Conservation (phyloP, 768 basidiomycete species). For the Russula ochroleuca region DNA sequence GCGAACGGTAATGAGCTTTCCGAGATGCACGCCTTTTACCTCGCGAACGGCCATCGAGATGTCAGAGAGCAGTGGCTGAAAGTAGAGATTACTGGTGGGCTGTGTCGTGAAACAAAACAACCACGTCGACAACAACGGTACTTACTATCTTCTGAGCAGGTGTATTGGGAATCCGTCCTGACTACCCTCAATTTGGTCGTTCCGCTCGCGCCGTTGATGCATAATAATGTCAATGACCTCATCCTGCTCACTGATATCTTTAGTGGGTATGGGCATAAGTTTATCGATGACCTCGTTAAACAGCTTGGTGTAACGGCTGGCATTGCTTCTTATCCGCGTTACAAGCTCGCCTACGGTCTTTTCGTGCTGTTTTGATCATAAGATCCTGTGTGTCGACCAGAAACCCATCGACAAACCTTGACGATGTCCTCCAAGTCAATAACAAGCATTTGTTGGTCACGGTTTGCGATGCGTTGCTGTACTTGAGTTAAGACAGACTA, state of each 20-base stretch:
- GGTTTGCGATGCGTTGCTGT: conserved; percentile 89
- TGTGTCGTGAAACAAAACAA: conserved; percentile 24
- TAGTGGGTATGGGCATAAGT: conserved; percentile 82
- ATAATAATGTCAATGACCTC: conserved; percentile 97
- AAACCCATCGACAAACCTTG: conserved; percentile 44
- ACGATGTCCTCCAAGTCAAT: conserved; percentile 87
- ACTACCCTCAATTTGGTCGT: conserved; percentile 70
- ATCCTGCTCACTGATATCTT: conserved; percentile 84
- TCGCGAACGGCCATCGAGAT: conserved; percentile 85
- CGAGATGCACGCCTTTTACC: conserved; percentile 81
- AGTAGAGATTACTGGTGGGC: conserved; percentile 78
- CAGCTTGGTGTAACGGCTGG: conserved; percentile 83
- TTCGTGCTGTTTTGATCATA: conserved; percentile 49
- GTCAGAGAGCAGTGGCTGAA: conserved; percentile 77
- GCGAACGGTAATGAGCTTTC: conserved; percentile 89
- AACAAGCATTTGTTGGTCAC: conserved; percentile 83
- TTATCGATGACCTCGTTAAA: conserved; percentile 90
- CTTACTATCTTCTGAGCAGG: conserved; percentile 91
- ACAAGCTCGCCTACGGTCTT: conserved; percentile 71
- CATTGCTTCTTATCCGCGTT: conserved; percentile 72
- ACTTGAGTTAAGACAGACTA: conserved; percentile 16
- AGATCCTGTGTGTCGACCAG: neutral
- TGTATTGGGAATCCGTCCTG: conserved; percentile 85
- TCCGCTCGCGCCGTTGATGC: conserved; percentile 87
- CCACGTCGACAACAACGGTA: conserved; percentile 28